These are phyloP conservation scores for Microdochium trichocladiopsis DNA, from an alignment of 2,329 filamentous ascomycete genomes.

Conservation along the genomic window DNA sequence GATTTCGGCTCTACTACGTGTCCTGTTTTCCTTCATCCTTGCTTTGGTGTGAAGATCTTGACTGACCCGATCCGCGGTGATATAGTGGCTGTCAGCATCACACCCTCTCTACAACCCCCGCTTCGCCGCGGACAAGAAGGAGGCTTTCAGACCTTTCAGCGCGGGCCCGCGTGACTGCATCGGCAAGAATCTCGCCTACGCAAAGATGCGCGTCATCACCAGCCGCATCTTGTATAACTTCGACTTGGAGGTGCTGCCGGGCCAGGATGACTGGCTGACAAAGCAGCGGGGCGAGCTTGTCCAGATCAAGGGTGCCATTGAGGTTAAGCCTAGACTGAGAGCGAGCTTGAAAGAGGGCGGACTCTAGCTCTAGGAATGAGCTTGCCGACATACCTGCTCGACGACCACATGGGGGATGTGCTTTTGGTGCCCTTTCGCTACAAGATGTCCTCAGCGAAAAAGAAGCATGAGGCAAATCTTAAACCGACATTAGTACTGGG, in stretches of 20 bases:
- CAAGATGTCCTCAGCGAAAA: too few relatives aligned
- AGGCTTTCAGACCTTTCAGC: conserved; percentile 9
- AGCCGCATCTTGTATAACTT: conserved; percentile 25
- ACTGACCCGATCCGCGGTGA: background rate
- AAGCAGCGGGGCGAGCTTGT: background rate
- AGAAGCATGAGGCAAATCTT: too few relatives aligned
- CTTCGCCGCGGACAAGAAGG: conserved; percentile 8
- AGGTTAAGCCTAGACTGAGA: background rate
- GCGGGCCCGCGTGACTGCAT: conserved; percentile 10
- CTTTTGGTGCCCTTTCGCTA: too few relatives aligned
- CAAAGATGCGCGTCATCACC: conserved; percentile 23
- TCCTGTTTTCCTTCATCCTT: too few relatives aligned
- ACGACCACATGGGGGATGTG: too few relatives aligned
- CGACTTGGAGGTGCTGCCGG: conserved; percentile 20
- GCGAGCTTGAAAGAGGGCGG: too few relatives aligned
- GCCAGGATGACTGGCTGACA: conserved; percentile 4
- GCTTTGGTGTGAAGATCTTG: too few relatives aligned
- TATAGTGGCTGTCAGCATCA: background rate
- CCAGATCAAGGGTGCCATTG: background rate
- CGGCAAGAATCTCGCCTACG: conserved; percentile 19
- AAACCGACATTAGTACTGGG: too few relatives aligned
- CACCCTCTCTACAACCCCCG: conserved; percentile 6
- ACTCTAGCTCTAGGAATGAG: too few relatives aligned
- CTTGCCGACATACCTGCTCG: too few relatives aligned
- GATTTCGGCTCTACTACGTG: too few relatives aligned